Evolutionary conservation across 2,329 filamentous ascomycete genomes (phyloP), one percentile per base, ranked within the genome.

Genomic region (Bipolaris victoriae): DNA sequence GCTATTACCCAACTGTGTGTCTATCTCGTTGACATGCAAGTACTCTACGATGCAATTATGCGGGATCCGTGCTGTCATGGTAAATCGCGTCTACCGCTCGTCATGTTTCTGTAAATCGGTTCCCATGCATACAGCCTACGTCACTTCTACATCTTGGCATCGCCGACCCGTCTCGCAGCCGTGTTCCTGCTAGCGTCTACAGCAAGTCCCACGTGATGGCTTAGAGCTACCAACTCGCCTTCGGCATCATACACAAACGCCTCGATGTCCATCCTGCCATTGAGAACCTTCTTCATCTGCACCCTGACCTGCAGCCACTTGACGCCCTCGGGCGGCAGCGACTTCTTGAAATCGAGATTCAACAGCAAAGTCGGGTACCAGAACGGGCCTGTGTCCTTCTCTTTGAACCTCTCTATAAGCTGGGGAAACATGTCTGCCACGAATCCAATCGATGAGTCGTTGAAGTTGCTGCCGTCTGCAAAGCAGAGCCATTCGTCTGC

Each of bases 311-410:
- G 88, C 51, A 96, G 71, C 87, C 89, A 95, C 71, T 91, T 87
- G 1, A 86, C 85, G 0, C 91, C 90, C 40, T 85, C 84, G 3
- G 78, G 76, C 0, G 90, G 90, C 43, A 96, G 72, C 6, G 82
- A 74, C 71, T 89, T 90, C 79, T 94, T 95, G 37, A 92, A 79
- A 61, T 96, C 91, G 20, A 96, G 68, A 71, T 90, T 92, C 70
- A 95, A 76, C 16, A 88, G 78, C 1, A 96, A 56, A 0, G 91
- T 96, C 0, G 90, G 90, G 71, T 91, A 92, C 90, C 90, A 92
- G 65, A 86, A 86, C 18, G 70, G 73, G 51, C 70, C 71, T 49
- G 71, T 62, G 1, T 49, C 63, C 18, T 71, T 60, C 3, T 76
- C 75, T 36, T 69, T 71, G 60, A 77, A 78, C 3, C 57, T 61